Evolutionary conservation across 1,139 yeast genomes (phyloP), one percentile per base, ranked within the genome.

Genomic region (Eremothecium gossypii): DNA sequence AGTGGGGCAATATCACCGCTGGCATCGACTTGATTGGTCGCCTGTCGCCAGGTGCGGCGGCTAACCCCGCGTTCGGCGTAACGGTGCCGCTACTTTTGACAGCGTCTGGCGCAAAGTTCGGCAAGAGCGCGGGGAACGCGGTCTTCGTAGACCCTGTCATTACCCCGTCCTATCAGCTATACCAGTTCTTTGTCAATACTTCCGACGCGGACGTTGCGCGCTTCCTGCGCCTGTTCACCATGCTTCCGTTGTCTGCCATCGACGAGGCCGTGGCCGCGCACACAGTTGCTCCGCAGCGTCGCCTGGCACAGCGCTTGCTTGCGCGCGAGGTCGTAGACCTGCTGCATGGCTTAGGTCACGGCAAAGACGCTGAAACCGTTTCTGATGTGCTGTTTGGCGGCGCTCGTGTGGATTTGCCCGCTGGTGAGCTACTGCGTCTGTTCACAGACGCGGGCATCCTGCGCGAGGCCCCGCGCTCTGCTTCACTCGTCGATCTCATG

Each of bases 1-100:
- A 91, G 63, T 91, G 96, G 91, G 99, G 99, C 1, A 91, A 91
- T 55, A 93, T 93, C 48, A 86, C 95, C 5, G 97, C 97, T 0
- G 99, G 99, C 0, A 76, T 85, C 39, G 98, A 91, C 57, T 69
- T 93, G 45, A 86, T 91, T 36, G 71, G 82, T 1, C 68, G 96
- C 49, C 62, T 85, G 42, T 69, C 64, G 39, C 63, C 63, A 35
- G 49, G 49, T 17, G 57, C 53, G 34, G 51, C 45, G 53, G 50
- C 37, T 13, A 13, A 31, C n/a, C 57, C 52, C 45, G 73, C 79
- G 1, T 85, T 64, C 60, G 98, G 97, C 0, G 55, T 91, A 39
- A 91, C 98, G 0, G 96, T 84, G 0, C 98, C 98, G 1, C 66
- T 91, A 26, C 69, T 91, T 51, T 85, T 96, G 0, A 86, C 96